phyloP scores from a whole-genome alignment of 2,329 filamentous ascomycete genomes.

The Microdochium bolleyi region DNA sequence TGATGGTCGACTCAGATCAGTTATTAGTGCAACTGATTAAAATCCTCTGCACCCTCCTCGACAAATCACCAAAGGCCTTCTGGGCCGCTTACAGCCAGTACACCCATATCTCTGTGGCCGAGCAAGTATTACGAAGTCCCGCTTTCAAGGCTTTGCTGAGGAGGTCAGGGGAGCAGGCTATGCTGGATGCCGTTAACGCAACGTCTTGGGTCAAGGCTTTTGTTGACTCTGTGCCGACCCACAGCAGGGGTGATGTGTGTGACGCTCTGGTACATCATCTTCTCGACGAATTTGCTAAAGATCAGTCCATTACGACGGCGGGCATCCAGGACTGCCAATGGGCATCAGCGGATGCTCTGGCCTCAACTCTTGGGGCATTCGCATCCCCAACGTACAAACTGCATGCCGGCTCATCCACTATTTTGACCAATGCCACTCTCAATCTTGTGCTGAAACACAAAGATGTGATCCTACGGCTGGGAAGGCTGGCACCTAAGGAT shows the following conservation, averaged over 20 bases:
- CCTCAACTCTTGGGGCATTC: conserved; percentile 49
- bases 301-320: conserved; percentile 43
- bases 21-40: conserved; percentile 63
- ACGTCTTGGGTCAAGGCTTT: conserved; percentile 75
- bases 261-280: conserved; percentile 71
- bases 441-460: conserved; percentile 58
- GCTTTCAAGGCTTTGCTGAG: conserved; percentile 53
- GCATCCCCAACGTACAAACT: conserved; percentile 34
- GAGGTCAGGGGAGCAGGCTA: conserved; percentile 51
- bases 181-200: conserved; percentile 50
- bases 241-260: conserved; percentile 72
- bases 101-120: conserved; percentile 71
- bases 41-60: conserved; percentile 62
- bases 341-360: conserved; percentile 54
- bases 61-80: conserved; percentile 70
- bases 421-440: conserved; percentile 57
- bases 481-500: conserved; percentile 36
- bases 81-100: conserved; percentile 85
- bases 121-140: conserved; percentile 71
- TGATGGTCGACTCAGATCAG: conserved; percentile 41
- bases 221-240: conserved; percentile 66
- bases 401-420: conserved; percentile 43
- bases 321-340: conserved; percentile 55
- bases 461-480: conserved; percentile 48
- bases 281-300: conserved; percentile 54